phyloP scores from a whole-genome alignment of 257 asterid species.

The Solanum virginianum region DNA sequence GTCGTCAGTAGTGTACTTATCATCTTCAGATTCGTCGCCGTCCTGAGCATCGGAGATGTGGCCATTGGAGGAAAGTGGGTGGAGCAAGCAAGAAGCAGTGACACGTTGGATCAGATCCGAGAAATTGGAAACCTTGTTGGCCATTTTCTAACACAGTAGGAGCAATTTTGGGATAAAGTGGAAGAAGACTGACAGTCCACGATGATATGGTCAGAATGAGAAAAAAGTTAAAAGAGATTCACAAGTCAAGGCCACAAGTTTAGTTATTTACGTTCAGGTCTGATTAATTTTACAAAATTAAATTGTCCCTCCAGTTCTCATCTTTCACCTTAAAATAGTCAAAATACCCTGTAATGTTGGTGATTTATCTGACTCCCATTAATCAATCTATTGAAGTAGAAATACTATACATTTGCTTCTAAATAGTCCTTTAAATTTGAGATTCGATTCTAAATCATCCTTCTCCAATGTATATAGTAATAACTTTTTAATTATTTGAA shows the following conservation, averaged over 20 bases:
- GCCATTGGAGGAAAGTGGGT: conserved; percentile 32
- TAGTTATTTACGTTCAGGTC: neutral
- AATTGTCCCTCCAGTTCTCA: neutral
- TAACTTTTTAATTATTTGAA: too few species aligned
- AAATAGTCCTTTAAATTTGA: too few species aligned
- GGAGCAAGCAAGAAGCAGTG: conserved; percentile 88
- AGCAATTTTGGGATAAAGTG: neutral
- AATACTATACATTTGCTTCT: too few species aligned
- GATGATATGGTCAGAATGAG: neutral
- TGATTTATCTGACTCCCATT: too few species aligned
- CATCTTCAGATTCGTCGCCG: conserved; percentile 15
- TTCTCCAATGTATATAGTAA: too few species aligned
- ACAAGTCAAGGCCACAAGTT: neutral
- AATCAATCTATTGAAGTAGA: too few species aligned
- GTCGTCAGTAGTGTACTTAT: neutral
- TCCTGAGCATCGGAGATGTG: neutral
- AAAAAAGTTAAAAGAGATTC: neutral
- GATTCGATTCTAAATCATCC: too few species aligned
- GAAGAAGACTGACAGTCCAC: neutral
- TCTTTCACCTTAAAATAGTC: too few species aligned
- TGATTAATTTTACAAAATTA: neutral
- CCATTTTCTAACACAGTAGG: conserved; percentile 29
- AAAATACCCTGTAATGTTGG: too few species aligned
- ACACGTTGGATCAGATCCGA: conserved; percentile 96
- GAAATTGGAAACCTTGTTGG: conserved; percentile 64